A percentile compares a stretch with the other conserved stretches of the same genome.
Evolutionary conservation across 2,329 filamentous ascomycete species (phyloP).

Genomic region (Epichloe uncinata): DNA sequence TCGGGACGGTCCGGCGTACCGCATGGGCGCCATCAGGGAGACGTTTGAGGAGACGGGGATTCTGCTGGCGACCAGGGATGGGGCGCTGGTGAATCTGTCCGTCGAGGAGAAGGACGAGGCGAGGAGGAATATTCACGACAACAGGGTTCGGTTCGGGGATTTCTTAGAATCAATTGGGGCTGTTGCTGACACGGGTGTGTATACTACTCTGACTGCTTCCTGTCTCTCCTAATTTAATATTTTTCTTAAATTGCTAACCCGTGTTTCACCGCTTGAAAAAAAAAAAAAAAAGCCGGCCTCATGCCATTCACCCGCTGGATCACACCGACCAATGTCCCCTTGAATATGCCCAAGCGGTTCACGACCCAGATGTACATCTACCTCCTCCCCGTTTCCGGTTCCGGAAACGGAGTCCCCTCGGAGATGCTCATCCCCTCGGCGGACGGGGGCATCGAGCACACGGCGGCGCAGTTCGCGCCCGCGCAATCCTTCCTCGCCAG

Average conservation of each 20-base stretch:
- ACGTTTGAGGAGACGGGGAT: conserved; percentile 94
- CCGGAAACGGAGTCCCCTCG: conserved; percentile 22
- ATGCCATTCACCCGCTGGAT: conserved; percentile 87
- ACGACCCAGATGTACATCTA: conserved; percentile 97
- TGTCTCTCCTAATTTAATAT: neutral
- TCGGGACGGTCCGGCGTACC: conserved; percentile 57
- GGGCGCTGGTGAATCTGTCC: conserved; percentile 46
- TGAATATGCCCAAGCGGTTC: conserved; percentile 47
- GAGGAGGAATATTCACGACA: conserved; percentile 54
- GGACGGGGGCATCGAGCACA: conserved; percentile 53
- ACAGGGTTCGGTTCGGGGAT: conserved; percentile 49
- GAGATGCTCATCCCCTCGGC: conserved; percentile 54
- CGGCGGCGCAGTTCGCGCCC: conserved; percentile 64
- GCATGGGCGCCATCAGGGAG: conserved; percentile 76
- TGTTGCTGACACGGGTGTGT: conserved; percentile 49
- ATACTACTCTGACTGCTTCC: too few relatives aligned
- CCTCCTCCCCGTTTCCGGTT: conserved; percentile 48
- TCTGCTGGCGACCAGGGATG: conserved; percentile 49
- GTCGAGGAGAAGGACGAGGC: conserved; percentile 49
- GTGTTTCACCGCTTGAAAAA: too few relatives aligned
- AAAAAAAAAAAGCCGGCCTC: conserved; percentile 37
- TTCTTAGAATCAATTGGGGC: conserved; percentile 48
- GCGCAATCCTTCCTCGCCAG: conserved; percentile 55
- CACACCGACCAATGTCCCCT: conserved; percentile 60
- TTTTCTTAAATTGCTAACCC: neutral